Conservation (phyloP, 192 early-diverging fungal species). For the Lobosporangium transversale region DNA sequence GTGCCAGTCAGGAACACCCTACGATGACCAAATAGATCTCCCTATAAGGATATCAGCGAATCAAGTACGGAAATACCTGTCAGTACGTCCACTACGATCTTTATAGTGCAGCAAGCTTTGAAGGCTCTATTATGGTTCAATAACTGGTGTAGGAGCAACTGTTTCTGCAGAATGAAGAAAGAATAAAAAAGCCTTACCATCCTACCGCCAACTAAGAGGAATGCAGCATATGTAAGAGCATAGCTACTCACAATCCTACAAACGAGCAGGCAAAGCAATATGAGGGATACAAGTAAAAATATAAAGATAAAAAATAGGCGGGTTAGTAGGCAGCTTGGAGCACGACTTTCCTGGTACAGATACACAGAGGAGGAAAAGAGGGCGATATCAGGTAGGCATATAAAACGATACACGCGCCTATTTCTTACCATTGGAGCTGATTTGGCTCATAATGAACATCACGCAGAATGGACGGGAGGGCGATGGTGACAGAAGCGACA, state of each 20-base stretch:
- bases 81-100: too few relatives aligned
- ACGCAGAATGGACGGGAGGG: slow-evolving; percentile 29
- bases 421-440: slow-evolving; percentile 46
- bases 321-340: background rate
- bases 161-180: too few relatives aligned
- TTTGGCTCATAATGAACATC: slow-evolving; percentile 34
- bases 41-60: background rate
- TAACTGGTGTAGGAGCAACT: too few relatives aligned
- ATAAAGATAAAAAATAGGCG: background rate
- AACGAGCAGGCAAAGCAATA: too few relatives aligned
- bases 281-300: too few relatives aligned
- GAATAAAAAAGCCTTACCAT: slow-evolving; percentile 43
- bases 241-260: slow-evolving; percentile 37
- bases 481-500: slow-evolving; percentile 40
- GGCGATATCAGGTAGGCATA: background rate
- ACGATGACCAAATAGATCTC: slow-evolving; percentile 54
- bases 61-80: too few relatives aligned
- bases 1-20: slow-evolving; percentile 42
- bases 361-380: background rate
- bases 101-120: too few relatives aligned
- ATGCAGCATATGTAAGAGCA: slow-evolving; percentile 50
- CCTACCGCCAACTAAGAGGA: slow-evolving; percentile 48
- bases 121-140: too few relatives aligned
- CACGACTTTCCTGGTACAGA: background rate
- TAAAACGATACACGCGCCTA: too few relatives aligned